Conservation (phyloP, 768 basidiomycete species). For the Sarcomyxa edulis region DNA sequence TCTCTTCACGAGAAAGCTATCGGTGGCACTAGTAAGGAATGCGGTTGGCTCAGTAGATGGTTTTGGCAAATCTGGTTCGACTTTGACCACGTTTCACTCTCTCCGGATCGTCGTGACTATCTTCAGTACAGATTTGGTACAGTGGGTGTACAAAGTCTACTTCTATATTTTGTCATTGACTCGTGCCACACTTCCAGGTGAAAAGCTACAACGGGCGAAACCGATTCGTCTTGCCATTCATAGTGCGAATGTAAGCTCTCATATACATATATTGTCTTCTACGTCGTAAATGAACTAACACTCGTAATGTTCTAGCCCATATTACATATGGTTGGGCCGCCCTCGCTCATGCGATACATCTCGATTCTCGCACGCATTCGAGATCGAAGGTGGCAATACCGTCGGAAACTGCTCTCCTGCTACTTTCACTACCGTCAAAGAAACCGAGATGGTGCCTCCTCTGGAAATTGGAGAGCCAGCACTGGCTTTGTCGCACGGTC, state of each 20-base stretch:
- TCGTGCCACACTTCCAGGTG: constrained; percentile 23
- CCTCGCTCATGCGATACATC: constrained; percentile 58
- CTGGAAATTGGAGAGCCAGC: constrained; percentile 37
- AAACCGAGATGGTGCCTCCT: constrained; percentile 28
- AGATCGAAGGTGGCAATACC: constrained; percentile 57
- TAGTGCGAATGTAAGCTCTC: constrained; percentile 59
- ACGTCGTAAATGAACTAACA: too few relatives aligned
- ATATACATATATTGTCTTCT: too few relatives aligned
- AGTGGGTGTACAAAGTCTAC: constrained; percentile 24
- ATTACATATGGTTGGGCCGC: constrained; percentile 75
- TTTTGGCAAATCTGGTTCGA: constrained; percentile 78
- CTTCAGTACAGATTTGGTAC: constrained; percentile 79
- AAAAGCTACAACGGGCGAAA: constrained; percentile 74
- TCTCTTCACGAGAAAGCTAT: constrained; percentile 58
- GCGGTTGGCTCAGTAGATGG: constrained; percentile 64
- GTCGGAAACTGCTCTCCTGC: constrained; percentile 44
- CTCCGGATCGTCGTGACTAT: constrained; percentile 60
- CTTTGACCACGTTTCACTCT: constrained; percentile 45
- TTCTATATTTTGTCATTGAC: neutral
- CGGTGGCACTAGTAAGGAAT: constrained; percentile 53
- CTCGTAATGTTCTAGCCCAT: constrained; percentile 40
- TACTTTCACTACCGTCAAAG: constrained; percentile 26
- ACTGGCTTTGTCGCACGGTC: constrained; percentile 16
- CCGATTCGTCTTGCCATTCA: constrained; percentile 59
- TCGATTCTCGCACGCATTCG: constrained; percentile 51